Base-by-base conservation (phyloP, 306 rosid genomes). In the Citrullus amarus region DNA sequence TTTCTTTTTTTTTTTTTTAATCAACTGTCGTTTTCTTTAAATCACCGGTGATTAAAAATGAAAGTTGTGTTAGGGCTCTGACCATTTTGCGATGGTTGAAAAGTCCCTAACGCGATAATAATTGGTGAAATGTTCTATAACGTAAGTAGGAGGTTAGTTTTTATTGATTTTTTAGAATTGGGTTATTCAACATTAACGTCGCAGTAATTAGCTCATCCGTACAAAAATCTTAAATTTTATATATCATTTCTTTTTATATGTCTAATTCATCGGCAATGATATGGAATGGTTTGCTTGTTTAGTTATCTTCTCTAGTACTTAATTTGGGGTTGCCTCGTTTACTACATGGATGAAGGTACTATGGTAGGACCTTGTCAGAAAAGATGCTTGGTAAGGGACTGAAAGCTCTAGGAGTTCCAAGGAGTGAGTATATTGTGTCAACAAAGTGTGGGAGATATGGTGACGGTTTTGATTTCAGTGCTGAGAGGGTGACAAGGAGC, bases 401-500 rank as follows among this genome's bases (percentile, higher is more conserved):
- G 14, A 92, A 95, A 79, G 95, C 97, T 60, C 80, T 89, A 5
- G 88, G 84, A 28, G 97, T 82, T 84, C 93, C 90, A 0, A 83
- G 98, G 84, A 89, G 82, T 48, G 88, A 93, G 25, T 95, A 92
- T 71, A 78, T 92, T 56, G 98, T 92, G 2, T 83, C 98, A 30
- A 95, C 98, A 5, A 95, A 95, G 82, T 95, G 98, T 12, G 98
- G 98, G 4, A 79, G 98, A 15, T 95, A 95, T 53, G 78, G 10
- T 8, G 96, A 95, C 14, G 96, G 98, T 6, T 95, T 92, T 57
- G 92, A 95, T 87, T 95, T 95, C 81, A 88, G 97, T 83, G 96
- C 95, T 1, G 93, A 92, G 44, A 85, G 97, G 85, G 96, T 94
- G 16, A 90, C 90, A 11, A 87, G 73, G 81, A 92, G 98, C 85